Percentiles rank a stretch among this genome's conserved stretches.
phyloP scores from a whole-genome alignment of 179 eudicot genomes.

The Actinidia chinensis region DNA sequence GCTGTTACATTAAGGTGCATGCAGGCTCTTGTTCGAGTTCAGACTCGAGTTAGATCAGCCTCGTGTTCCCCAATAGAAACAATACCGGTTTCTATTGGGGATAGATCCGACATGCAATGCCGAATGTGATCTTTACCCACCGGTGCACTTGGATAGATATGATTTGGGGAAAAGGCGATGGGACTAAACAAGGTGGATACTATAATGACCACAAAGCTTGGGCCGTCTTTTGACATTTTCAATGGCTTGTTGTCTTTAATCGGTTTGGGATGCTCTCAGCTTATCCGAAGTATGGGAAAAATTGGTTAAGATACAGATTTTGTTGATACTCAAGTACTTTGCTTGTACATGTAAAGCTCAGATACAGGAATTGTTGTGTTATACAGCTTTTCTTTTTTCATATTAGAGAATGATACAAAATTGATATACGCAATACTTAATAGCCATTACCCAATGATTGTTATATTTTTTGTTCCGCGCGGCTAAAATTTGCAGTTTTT shows the following conservation, averaged over 20 bases:
- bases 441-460: no score
- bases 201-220: not conserved
- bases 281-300: not conserved
- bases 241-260: constrained; percentile 56
- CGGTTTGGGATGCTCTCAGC: not conserved
- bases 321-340: no score
- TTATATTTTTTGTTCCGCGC: not conserved
- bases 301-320: no score
- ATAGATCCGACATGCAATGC: constrained; percentile 40
- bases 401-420: not conserved
- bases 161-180: constrained; percentile 35
- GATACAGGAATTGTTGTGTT: not conserved
- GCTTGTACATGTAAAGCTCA: not conserved
- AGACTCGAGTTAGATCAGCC: constrained; percentile 61
- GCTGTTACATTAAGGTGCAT: constrained; percentile 87
- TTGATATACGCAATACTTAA: no score
- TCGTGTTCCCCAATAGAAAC: constrained; percentile 39
- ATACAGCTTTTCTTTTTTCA: not conserved
- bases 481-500: not conserved
- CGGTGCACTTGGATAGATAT: constrained; percentile 35
- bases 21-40: constrained; percentile 91
- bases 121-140: constrained; percentile 58
- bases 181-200: constrained; percentile 12
- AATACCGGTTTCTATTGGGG: constrained; percentile 45
- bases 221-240: constrained; percentile 27